A percentile compares a stretch with the other conserved stretches of the same genome.
Conservation (phyloP, 2,329 filamentous ascomycete species). For the Cylindrodendrum hubeiense region DNA sequence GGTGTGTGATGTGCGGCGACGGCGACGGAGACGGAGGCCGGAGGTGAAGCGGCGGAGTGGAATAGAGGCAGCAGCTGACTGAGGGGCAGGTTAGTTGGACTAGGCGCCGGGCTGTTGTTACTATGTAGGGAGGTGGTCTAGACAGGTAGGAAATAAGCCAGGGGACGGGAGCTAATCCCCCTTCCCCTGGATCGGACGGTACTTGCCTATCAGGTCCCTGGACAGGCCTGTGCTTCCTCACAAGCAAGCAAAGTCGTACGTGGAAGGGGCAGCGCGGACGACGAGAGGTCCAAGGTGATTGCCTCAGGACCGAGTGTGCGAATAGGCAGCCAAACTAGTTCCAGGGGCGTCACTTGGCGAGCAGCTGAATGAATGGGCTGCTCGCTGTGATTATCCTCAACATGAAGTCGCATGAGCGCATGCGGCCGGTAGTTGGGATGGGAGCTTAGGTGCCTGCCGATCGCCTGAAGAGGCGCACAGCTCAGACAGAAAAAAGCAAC, state of each 20-base stretch:
- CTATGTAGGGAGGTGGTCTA: conserved; percentile 24
- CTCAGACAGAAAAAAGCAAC: not conserved
- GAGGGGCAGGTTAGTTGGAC: conserved; percentile 42
- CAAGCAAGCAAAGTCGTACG: not conserved
- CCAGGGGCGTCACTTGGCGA: conserved; percentile 1
- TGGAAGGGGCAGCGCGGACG: not conserved
- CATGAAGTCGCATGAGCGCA: not conserved
- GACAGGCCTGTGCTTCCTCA: not conserved
- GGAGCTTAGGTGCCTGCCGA: conserved; percentile 3
- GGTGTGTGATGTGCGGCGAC: conserved; percentile 1
- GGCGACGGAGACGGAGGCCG: conserved; percentile 25
- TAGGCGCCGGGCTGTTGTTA: conserved; percentile 18
- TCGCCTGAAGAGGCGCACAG: conserved; percentile 1
- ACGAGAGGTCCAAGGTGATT: not conserved
- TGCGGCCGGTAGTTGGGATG: not conserved
- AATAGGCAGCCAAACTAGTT: not conserved
- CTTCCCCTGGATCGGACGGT: not conserved
- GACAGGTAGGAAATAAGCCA: too few relatives aligned
- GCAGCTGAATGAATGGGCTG: not conserved
- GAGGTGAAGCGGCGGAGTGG: conserved; percentile 3
- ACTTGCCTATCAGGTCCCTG: conserved; percentile 7
- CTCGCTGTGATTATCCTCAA: not conserved
- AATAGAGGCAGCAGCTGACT: conserved; percentile 21
- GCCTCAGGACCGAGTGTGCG: not conserved
- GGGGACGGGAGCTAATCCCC: conserved; percentile 17